Conservation (phyloP, 2,329 filamentous ascomycete genomes). For the Aspergillus aculeatus region DNA sequence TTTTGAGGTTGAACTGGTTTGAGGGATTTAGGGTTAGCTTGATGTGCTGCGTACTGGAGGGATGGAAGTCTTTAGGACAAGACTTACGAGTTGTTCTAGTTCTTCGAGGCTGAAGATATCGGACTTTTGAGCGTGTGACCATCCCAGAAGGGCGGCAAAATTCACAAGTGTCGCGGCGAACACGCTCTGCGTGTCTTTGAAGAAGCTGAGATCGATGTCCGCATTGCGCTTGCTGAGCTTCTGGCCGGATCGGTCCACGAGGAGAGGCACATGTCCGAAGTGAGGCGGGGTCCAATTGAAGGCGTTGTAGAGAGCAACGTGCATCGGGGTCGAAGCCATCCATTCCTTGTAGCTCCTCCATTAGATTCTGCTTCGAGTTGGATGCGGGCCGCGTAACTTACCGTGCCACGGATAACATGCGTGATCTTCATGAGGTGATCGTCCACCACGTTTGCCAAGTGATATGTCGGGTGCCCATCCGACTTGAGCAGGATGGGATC, state of each 20-base stretch:
- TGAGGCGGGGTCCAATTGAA: conserved; percentile 70
- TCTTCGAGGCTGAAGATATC: conserved; percentile 71
- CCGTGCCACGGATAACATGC: conserved; percentile 85
- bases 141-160: conserved; percentile 81
- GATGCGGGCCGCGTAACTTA: conserved; percentile 39
- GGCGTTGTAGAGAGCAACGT: conserved; percentile 70
- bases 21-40: neutral
- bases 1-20: conserved; percentile 73
- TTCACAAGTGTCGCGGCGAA: conserved; percentile 69
- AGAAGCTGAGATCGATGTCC: conserved; percentile 60
- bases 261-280: conserved; percentile 79
- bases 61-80: neutral
- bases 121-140: conserved; percentile 67
- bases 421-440: conserved; percentile 95
- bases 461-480: conserved; percentile 92
- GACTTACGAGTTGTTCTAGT: conserved; percentile 64
- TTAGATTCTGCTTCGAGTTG: neutral
- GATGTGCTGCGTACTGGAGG: neutral
- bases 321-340: conserved; percentile 88
- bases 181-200: conserved; percentile 57
- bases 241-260: conserved; percentile 66
- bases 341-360: conserved; percentile 66
- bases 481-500: conserved; percentile 90
- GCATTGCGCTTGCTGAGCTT: conserved; percentile 87
- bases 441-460: conserved; percentile 95